Evolutionary conservation across 2,329 filamentous ascomycete genomes (phyloP), one percentile per base, ranked within the genome.

Genomic region (Atkinsonella hypoxylon): DNA sequence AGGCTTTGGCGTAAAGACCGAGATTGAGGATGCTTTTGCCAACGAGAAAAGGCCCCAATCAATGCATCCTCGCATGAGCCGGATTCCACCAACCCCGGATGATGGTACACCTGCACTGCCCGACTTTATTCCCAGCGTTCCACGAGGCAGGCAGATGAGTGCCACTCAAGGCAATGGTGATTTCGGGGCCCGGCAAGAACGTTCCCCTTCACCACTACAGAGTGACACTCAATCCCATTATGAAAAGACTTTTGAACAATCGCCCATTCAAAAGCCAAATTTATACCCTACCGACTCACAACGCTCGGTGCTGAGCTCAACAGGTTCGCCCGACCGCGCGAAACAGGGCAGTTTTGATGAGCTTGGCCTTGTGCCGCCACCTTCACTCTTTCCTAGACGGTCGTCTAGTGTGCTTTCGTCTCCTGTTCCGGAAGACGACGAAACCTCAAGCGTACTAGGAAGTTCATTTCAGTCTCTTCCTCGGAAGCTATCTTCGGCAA

Each of bases 401-500:
- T 72, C 78, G 9, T 77, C 78, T 1, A 83, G 83, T 56, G 76
- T 79, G 50, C 74, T 79, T 61, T 81, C 78, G n/a, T 80, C 83
- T 13, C 67, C 76, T 9, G 76, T 85, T 51, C 81, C 79, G 30
- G 83, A 80, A 1, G 87, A 90, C 47, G 85, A 89, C 50, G 87
- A 91, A 49, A 75, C 74, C 44, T 69, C 75, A 15, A 68, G 65
- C 52, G 76, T 75, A 44, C 72, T 83, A 61, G 67, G 69, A 52
- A 67, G 67, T 15, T 79, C 77, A 0, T 69, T 76, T 38, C 70
- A 77, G 48, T 87, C 88, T 46, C 81, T 85, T 7, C 72, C 79
- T n/a, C 80, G 89, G 42, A 93, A 93, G 62, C 70, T 89, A 47
- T 95, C 90, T 1, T 78, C 80, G 15, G 83, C 84, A 57, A 90